Conservation (phyloP, 805 yeast genomes). For the Kodamaea neixiangensis region DNA sequence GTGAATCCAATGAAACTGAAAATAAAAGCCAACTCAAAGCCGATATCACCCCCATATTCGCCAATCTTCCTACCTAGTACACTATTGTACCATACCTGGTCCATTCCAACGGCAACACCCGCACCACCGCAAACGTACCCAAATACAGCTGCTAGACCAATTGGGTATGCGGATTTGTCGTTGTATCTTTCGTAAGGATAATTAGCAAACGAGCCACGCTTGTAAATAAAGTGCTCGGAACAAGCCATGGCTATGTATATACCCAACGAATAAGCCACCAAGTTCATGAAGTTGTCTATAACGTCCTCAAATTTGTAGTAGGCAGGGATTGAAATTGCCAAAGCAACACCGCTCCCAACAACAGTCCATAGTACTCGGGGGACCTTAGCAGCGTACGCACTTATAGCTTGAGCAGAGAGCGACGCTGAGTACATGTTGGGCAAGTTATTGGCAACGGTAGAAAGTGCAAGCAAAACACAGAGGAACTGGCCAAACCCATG, state of each 20-base stretch:
- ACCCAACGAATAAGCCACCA: constrained; percentile 89
- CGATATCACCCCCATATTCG: constrained; percentile 75
- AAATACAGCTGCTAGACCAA: constrained; percentile 74
- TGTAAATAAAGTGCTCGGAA: constrained; percentile 81
- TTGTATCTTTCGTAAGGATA: constrained; percentile 66
- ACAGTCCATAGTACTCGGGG: constrained; percentile 87
- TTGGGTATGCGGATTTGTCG: constrained; percentile 59
- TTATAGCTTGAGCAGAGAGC: constrained; percentile 80
- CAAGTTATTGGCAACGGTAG: constrained; percentile 87
- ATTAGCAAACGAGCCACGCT: constrained; percentile 55
- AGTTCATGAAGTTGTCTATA: constrained; percentile 85
- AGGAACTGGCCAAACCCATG: constrained; percentile 91
- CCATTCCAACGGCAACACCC: constrained; percentile 86
- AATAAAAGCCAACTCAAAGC: constrained; percentile 71
- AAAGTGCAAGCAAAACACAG: constrained; percentile 80
- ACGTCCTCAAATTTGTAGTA: constrained; percentile 71
- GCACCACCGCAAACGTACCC: constrained; percentile 82
- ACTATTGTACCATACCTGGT: constrained; percentile 82
- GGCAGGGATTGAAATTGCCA: constrained; percentile 89
- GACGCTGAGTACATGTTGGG: constrained; percentile 94
- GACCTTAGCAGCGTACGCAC: constrained; percentile 68
- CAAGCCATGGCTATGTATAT: constrained; percentile 74
- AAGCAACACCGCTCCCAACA: constrained; percentile 68
- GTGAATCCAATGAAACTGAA: constrained; percentile 67
- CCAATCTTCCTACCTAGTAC: constrained; percentile 65